These are phyloP conservation scores for Crucibulum laeve DNA, from an alignment of 768 basidiomycete genomes.

Conservation along the genomic window DNA sequence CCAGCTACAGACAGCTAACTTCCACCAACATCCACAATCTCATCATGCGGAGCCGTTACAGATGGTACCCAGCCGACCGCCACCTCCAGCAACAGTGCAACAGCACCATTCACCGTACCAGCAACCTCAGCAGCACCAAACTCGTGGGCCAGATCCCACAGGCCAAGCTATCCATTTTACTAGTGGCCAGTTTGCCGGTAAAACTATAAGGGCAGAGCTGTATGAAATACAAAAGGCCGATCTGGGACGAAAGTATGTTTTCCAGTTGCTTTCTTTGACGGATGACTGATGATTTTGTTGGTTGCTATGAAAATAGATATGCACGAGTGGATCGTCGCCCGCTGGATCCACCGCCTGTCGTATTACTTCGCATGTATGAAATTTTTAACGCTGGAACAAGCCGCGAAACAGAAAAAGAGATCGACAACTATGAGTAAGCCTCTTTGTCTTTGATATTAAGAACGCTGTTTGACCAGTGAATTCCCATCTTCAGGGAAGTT, in stretches of 20 bases:
- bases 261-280: conserved; percentile 5
- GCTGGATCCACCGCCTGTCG: conserved; percentile 64
- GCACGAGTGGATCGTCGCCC: conserved; percentile 60
- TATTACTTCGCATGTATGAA: conserved; percentile 45
- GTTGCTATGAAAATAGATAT: conserved; percentile 33
- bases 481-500: conserved; percentile 40
- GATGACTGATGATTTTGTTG: not conserved
- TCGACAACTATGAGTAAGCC: conserved; percentile 44
- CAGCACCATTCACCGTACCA: not conserved
- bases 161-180: conserved; percentile 51
- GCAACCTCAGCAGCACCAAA: conserved; percentile 11
- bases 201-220: conserved; percentile 49
- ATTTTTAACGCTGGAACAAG: conserved; percentile 37
- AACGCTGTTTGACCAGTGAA: conserved; percentile 3
- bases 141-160: conserved; percentile 25
- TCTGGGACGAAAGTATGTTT: conserved; percentile 59
- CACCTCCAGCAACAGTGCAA: not conserved
- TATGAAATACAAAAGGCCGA: conserved; percentile 62
- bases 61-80: not conserved
- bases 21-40: too few species aligned
- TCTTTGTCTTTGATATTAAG: not conserved
- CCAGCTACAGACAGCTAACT: too few species aligned
- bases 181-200: conserved; percentile 58
- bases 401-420: conserved; percentile 36
- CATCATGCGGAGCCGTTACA: too few species aligned